These are phyloP conservation scores for Aspergillus fructus DNA, from an alignment of 2,329 filamentous ascomycete species.

Conservation along the genomic window DNA sequence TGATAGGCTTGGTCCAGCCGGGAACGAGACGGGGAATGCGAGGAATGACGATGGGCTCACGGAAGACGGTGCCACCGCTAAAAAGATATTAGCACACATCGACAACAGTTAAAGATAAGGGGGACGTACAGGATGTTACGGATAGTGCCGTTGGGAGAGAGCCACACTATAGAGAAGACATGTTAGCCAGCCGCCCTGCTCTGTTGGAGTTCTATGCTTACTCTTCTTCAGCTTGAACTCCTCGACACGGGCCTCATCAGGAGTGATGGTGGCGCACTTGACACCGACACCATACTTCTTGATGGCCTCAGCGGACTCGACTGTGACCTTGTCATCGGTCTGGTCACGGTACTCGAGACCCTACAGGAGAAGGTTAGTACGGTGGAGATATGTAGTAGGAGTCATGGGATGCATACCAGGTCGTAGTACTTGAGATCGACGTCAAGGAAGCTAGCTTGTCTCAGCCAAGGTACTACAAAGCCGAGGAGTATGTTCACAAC, in stretches of 20 bases:
- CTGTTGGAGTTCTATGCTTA: constrained; percentile 46
- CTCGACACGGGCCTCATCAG: constrained; percentile 92
- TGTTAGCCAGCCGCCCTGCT: constrained; percentile 13
- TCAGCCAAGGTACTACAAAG: constrained; percentile 19
- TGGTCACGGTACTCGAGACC: constrained; percentile 92
- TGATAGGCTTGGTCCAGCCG: constrained; percentile 98
- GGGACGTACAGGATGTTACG: constrained; percentile 59
- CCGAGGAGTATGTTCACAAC: constrained; percentile 18
- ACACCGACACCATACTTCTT: constrained; percentile 98
- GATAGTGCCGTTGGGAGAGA: constrained; percentile 91
- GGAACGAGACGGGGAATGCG: constrained; percentile 89
- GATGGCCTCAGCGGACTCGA: constrained; percentile 94
- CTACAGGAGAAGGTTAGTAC: constrained; percentile 28
- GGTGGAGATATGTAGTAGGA: not conserved
- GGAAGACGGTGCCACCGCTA: constrained; percentile 92
- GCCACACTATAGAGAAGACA: constrained; percentile 69
- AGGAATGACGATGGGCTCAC: constrained; percentile 96
- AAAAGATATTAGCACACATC: constrained; percentile 20
- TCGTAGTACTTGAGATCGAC: constrained; percentile 99
- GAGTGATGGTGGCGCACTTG: constrained; percentile 99
- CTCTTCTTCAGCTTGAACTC: constrained; percentile 99
- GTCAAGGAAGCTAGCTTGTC: constrained; percentile 68
- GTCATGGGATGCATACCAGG: constrained; percentile 49
- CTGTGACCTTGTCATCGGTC: constrained; percentile 93
- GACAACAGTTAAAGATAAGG: not conserved